Evolutionary conservation across 1,284 basidiomycete genomes (phyloP).

Genomic region (Neonothopanus nambi): DNA sequence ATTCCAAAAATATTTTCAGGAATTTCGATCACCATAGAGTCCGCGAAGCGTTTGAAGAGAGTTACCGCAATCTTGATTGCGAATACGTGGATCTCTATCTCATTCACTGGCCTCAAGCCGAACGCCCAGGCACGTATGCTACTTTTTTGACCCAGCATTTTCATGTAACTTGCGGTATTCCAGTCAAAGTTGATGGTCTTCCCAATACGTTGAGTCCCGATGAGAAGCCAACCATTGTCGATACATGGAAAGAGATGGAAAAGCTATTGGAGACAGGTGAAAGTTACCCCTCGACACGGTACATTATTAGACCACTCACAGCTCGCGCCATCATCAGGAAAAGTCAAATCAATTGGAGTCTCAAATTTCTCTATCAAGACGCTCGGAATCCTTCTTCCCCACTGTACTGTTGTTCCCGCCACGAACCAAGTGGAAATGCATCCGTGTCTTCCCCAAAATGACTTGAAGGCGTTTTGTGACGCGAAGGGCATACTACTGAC

Average conservation of each 20-base stretch:
- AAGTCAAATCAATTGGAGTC: slow-evolving; percentile 64
- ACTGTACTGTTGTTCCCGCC: slow-evolving; percentile 5
- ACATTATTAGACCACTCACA: too few species aligned
- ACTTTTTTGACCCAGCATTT: not conserved
- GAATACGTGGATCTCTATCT: slow-evolving; percentile 75
- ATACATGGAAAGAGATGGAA: slow-evolving; percentile 60
- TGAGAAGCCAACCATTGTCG: slow-evolving; percentile 49
- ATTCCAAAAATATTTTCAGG: slow-evolving; percentile 14
- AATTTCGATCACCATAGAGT: slow-evolving; percentile 44
- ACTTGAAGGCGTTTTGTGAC: slow-evolving; percentile 57
- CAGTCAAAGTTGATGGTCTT: slow-evolving; percentile 4
- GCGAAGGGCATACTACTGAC: slow-evolving; percentile 61
- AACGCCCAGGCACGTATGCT: not conserved
- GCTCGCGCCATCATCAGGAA: slow-evolving; percentile 21
- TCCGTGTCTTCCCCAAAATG: slow-evolving; percentile 54
- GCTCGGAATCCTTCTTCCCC: slow-evolving; percentile 38
- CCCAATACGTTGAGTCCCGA: slow-evolving; percentile 28
- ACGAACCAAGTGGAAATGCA: slow-evolving; percentile 57
- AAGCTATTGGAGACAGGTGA: slow-evolving; percentile 40
- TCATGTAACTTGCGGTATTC: not conserved
- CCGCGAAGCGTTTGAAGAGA: slow-evolving; percentile 52
- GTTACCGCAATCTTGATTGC: slow-evolving; percentile 54
- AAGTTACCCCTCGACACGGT: not conserved
- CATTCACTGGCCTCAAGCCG: slow-evolving; percentile 60
- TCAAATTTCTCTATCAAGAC: slow-evolving; percentile 68